Conservation (phyloP, 1,139 yeast species). For the Geotrichum klebahnii region DNA sequence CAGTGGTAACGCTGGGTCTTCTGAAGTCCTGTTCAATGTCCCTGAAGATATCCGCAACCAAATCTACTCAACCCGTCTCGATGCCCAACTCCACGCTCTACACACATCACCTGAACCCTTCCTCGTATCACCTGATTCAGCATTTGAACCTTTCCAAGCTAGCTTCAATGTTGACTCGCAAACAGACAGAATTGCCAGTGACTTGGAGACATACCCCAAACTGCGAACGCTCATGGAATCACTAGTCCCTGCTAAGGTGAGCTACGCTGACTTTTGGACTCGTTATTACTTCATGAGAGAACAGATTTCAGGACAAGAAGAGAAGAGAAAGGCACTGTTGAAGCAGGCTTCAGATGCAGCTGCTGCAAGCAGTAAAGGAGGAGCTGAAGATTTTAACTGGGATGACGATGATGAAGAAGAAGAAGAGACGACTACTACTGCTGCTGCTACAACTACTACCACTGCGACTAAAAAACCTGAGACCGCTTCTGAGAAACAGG, state of each 20-base stretch:
- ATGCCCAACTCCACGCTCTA: slow-evolving; percentile 54
- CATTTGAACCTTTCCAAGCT: slow-evolving; percentile 36
- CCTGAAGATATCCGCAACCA: slow-evolving; percentile 40
- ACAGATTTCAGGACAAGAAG: slow-evolving; percentile 59
- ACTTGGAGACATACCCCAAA: slow-evolving; percentile 51
- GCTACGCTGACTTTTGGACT: slow-evolving; percentile 68
- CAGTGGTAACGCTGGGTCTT: slow-evolving; percentile 36
- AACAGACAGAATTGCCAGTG: slow-evolving; percentile 50
- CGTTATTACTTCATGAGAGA: slow-evolving; percentile 59
- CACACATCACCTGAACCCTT: slow-evolving; percentile 50
- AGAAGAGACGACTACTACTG: slow-evolving; percentile 21
- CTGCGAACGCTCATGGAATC: slow-evolving; percentile 57
- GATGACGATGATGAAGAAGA: slow-evolving; percentile 56
- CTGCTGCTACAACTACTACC: slow-evolving; percentile 24
- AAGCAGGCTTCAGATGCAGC: slow-evolving; percentile 42
- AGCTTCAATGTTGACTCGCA: slow-evolving; percentile 48
- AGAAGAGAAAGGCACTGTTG: slow-evolving; percentile 60
- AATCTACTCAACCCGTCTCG: slow-evolving; percentile 51
- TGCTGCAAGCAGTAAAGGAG: slow-evolving; percentile 53
- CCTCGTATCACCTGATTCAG: slow-evolving; percentile 34
- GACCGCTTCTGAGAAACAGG: background rate
- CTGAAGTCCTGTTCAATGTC: slow-evolving; percentile 45
- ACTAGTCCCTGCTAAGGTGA: slow-evolving; percentile 58
- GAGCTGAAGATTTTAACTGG: slow-evolving; percentile 58
- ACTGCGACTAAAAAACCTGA: background rate